These are phyloP conservation scores for Crithidia bombi DNA, from an alignment of 208 protist species.

Conservation along the genomic window DNA sequence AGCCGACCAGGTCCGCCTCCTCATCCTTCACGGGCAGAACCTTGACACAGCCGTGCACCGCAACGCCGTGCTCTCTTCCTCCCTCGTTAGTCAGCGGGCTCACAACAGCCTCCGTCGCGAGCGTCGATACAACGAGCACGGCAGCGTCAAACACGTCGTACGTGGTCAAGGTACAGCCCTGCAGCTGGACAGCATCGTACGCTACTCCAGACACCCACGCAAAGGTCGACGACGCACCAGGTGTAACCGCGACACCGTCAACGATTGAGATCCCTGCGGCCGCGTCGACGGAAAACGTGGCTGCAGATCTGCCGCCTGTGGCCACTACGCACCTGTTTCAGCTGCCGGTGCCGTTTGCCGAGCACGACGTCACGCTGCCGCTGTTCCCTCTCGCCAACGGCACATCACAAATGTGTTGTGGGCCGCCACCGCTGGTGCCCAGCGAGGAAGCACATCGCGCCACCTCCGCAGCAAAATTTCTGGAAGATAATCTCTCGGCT, in stretches of 20 bases:
- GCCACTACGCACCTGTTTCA: neutral
- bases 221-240: neutral
- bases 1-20: neutral
- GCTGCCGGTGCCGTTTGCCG: neutral
- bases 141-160: neutral
- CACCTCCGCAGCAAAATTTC: conserved; percentile 1
- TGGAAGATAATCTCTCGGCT: neutral
- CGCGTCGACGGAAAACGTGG: neutral
- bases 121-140: conserved; percentile 7
- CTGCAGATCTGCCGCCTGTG: too few relatives aligned
- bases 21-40: neutral
- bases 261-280: neutral
- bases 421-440: conserved; percentile 9
- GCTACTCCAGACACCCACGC: neutral
- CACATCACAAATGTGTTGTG: conserved; percentile 14
- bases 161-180: neutral
- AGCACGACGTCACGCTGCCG: conserved; percentile 10
- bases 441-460: neutral
- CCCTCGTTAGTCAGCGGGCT: neutral
- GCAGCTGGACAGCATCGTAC: neutral
- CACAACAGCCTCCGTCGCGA: conserved; percentile 14
- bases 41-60: conserved; percentile 3
- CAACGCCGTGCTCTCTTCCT: neutral
- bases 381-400: conserved; percentile 11
- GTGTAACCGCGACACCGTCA: too few relatives aligned